Evolutionary conservation across 2,329 filamentous ascomycete genomes (phyloP).

Genomic region (Colletotrichum sp.): DNA sequence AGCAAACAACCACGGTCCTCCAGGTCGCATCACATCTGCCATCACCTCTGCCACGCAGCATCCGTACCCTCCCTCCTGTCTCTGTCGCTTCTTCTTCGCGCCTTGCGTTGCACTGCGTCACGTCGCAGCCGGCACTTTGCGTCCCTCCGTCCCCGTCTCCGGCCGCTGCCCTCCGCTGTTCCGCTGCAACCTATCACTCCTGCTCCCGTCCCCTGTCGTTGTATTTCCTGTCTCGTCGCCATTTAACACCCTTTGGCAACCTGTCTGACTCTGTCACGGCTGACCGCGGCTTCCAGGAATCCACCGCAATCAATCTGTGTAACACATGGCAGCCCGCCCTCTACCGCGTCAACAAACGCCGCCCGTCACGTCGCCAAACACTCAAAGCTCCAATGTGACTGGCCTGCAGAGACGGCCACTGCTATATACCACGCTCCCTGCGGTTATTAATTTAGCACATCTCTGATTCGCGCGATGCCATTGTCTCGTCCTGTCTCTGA

Average conservation of each 20-base stretch:
- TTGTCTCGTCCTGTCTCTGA: constrained; percentile 17
- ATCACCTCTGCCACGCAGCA: background rate
- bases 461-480: constrained; percentile 3
- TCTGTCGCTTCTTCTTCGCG: background rate
- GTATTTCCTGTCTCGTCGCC: background rate
- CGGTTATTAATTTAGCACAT: background rate
- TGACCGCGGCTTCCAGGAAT: constrained; percentile 4
- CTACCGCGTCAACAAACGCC: constrained; percentile 6
- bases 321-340: background rate
- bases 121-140: background rate
- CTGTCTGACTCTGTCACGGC: constrained; percentile 14
- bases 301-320: constrained; percentile 13
- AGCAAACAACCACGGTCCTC: background rate
- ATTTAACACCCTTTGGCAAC: background rate
- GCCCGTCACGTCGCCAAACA: background rate
- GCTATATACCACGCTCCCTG: constrained; percentile 5
- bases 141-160: background rate
- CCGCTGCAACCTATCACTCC: background rate
- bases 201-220: background rate
- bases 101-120: background rate
- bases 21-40: background rate
- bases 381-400: background rate
- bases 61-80: background rate
- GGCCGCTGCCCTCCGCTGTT: background rate
- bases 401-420: background rate